phyloP scores from a whole-genome alignment of 108 stramenopile species.

The Licmophora abbreviata region DNA sequence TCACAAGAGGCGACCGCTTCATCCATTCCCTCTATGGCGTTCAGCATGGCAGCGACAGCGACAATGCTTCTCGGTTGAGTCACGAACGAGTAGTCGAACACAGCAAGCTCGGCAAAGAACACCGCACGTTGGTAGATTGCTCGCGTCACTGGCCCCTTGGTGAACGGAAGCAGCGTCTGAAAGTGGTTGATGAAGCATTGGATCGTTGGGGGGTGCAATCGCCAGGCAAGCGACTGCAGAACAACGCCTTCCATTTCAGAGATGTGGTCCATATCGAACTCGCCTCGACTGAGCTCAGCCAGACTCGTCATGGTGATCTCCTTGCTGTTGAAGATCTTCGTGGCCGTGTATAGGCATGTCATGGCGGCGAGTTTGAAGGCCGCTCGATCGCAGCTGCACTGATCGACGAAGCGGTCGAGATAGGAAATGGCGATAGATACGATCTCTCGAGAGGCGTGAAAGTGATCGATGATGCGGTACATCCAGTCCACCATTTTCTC shows the following conservation, averaged over 20 bases:
- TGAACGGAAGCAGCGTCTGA: slow-evolving; percentile 3
- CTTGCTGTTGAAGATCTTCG: slow-evolving; percentile 28
- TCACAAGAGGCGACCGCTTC: background rate
- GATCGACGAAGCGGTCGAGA: slow-evolving; percentile 38
- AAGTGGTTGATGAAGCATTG: slow-evolving; percentile 31
- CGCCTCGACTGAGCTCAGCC: slow-evolving; percentile 35
- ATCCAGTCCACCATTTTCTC: slow-evolving; percentile 45
- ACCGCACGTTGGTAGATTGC: slow-evolving; percentile 24
- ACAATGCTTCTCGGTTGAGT: slow-evolving; percentile 25
- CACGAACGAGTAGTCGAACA: slow-evolving; percentile 62
- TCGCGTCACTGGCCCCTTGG: background rate
- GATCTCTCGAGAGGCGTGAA: slow-evolving; percentile 22
- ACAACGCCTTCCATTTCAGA: slow-evolving; percentile 42
- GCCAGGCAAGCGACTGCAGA: slow-evolving; percentile 34
- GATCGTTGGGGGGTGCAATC: slow-evolving; percentile 35
- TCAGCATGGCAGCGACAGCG: slow-evolving; percentile 52
- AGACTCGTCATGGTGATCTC: slow-evolving; percentile 19
- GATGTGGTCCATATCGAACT: slow-evolving; percentile 35
- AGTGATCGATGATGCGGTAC: slow-evolving; percentile 37
- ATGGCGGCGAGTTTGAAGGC: slow-evolving; percentile 56
- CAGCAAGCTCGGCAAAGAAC: slow-evolving; percentile 58
- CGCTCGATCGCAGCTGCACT: slow-evolving; percentile 32
- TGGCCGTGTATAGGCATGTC: slow-evolving; percentile 43
- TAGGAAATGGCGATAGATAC: slow-evolving; percentile 29
- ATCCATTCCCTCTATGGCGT: slow-evolving; percentile 38